Percentiles rank a stretch among this genome's conserved stretches.
phyloP scores from a whole-genome alignment of 768 basidiomycete genomes.

The Chalciporus piperatus region DNA sequence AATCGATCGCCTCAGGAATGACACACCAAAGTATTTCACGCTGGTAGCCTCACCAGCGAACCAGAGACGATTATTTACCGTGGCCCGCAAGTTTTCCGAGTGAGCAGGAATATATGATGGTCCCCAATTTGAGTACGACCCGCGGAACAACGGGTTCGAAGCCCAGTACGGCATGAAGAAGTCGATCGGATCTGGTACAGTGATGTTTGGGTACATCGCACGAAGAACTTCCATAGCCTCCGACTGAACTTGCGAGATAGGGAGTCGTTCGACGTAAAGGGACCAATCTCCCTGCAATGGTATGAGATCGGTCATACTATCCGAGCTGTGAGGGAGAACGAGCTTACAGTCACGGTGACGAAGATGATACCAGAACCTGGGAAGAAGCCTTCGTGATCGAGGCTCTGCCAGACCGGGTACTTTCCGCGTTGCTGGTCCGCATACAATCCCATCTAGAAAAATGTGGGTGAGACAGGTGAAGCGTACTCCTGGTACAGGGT shows the following conservation, averaged over 20 bases:
- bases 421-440: constrained; percentile 58
- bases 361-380: constrained; percentile 54
- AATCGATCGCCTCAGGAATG: too few relatives aligned
- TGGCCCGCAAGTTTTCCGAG: constrained; percentile 54
- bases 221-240: constrained; percentile 59
- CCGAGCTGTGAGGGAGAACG: too few relatives aligned
- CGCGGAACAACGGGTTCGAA: constrained; percentile 40
- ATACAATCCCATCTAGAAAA: constrained; percentile 43
- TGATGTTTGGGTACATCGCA: constrained; percentile 54
- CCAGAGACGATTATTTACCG: constrained; percentile 52
- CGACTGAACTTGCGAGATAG: constrained; percentile 42
- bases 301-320: too few relatives aligned
- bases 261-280: constrained; percentile 52
- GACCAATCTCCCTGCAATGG: constrained; percentile 55
- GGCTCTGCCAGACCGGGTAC: constrained; percentile 67
- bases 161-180: constrained; percentile 59
- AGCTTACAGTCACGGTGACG: constrained; percentile 23
- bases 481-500: background rate
- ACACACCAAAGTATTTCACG: constrained; percentile 42
- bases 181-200: constrained; percentile 53
- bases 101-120: constrained; percentile 54
- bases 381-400: constrained; percentile 57
- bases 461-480: too few relatives aligned
- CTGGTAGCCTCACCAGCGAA: constrained; percentile 66
- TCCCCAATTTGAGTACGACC: constrained; percentile 70